Base-by-base conservation (phyloP, 441 rosid species). In the Euphorbia schlechtendalii region DNA sequence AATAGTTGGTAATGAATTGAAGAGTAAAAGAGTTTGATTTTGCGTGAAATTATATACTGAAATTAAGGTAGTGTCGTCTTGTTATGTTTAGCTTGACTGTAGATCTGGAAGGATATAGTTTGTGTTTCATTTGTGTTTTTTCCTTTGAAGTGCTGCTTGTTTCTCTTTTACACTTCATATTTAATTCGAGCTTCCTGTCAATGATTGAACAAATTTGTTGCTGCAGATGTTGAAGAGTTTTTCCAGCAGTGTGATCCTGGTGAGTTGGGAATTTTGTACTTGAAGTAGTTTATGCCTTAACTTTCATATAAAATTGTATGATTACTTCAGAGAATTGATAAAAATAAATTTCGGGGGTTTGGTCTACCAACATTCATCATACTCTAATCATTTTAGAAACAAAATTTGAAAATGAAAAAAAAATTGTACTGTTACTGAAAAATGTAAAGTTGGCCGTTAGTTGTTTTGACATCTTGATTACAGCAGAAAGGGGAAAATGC, bases 181-280 rank as follows among this genome's bases (percentile, higher is more conserved):
- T 49, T 18, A 45, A 17, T 45, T 45, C 17, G 18, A 45, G 15
- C 15, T 13, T 45, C 15, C 6, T 14, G 1, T 13, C 45, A 40
- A 38, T 40, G 45, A 40, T 40, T 2, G 13, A 40, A 40, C 45
- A 0, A 40, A 48, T 59, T 61, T 61, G 59, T 36, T 65, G 17
- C 38, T 79, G 76, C 85, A 88, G 96, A 88, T 65, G 90, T 86
- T 14, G 82, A 77, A 58, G 87, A 82, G 13, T 88, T 88, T 65
- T 84, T 69, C 65, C 90, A 80, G 64, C 90, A 83, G 70, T 88
- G 96, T 56, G 96, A 88, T 71, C 92, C 96, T 43, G 96, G 92
- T 83, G 70, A 68, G 76, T 38, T 30, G 18, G n/a, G 41, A 8
- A 21, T 20, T 61, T 28, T 25, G 52, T 30, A 24, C 32, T 45